A percentile compares a stretch with the other conserved stretches of the same genome.
Conservation (phyloP, 257 asterid genomes). For the Salvia splendens region DNA sequence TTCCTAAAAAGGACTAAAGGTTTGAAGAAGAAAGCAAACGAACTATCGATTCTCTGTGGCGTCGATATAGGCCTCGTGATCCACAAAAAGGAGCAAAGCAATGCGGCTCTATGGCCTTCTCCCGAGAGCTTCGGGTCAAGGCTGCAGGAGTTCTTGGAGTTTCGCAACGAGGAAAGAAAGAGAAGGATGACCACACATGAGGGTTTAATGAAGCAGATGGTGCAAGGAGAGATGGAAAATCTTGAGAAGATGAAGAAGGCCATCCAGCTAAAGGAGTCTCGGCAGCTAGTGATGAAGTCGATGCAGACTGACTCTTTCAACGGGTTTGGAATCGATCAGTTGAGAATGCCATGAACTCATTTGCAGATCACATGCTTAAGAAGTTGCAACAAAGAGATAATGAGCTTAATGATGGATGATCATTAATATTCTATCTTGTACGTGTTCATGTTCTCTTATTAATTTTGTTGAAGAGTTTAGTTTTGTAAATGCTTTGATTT, state of each 20-base stretch:
- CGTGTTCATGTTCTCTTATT: too few species aligned
- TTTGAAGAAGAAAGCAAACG: conserved; percentile 32
- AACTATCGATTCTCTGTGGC: conserved; percentile 36
- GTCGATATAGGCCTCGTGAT: conserved; percentile 17
- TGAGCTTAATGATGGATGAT: conserved; percentile 3
- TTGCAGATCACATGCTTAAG: conserved; percentile 15
- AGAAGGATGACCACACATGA: conserved; percentile 23
- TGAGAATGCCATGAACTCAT: conserved; percentile 17
- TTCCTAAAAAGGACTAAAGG: conserved; percentile 20
- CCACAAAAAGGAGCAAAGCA: conserved; percentile 17
- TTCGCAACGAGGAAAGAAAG: conserved; percentile 17
- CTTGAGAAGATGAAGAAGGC: not conserved
- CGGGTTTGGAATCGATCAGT: conserved; percentile 9
- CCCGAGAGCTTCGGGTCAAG: conserved; percentile 10
- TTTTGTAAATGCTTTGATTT: too few species aligned
- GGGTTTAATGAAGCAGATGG: conserved; percentile 5
- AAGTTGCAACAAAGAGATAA: conserved; percentile 3
- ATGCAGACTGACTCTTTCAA: not conserved
- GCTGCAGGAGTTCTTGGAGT: conserved; percentile 12
- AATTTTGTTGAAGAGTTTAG: too few species aligned
- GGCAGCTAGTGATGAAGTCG: not conserved
- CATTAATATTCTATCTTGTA: not conserved
- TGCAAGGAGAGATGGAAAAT: conserved; percentile 14
- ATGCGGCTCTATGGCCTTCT: conserved; percentile 28
- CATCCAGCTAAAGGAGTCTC: conserved; percentile 1